Evolutionary conservation across 129 eudicot species (phyloP), one percentile per base, ranked within the genome.

Genomic region (Saposhnikovia divaricata): DNA sequence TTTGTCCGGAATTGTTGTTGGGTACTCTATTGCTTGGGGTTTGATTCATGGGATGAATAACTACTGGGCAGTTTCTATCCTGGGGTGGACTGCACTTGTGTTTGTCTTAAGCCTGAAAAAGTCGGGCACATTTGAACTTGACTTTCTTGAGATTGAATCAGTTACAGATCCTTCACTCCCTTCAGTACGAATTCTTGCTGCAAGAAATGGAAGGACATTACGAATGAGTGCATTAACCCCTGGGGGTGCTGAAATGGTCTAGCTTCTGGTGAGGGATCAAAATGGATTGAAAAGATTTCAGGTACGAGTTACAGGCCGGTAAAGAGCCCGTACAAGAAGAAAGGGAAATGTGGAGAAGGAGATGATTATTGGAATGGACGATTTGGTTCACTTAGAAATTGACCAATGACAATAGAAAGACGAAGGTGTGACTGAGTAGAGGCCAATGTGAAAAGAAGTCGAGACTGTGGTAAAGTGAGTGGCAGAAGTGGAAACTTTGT

Each of bases 21-120:
- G 98, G 34, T 95, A 95, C 82, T 89, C 94, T 31, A 86, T 95
- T 10, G 92, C 92, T 1, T 95, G 97, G 98, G 98, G 98, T 76
- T 83, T 95, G 90, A 92, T 95, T 43, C 96, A 95, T 59, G 98
- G 98, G 50, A 90, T 95, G 97, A 95, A 84, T 79, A 84, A 90
- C 84, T 95, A 90, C 66, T 95, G 98, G 98, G 97, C 97, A 1
- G 73, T 90, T 44, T 84, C 90, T 53, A 87, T 95, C 90, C 78
- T 92, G 87, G 96, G 94, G 21, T 95, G 99, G 96, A 86, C 82
- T 38, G 79, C 80, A 51, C 79, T 92, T 78, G 94, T 95, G 72
- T 92, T 92, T 79, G 61, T 90, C 1, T 53, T 86, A 72, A 95
- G 97, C 80, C 86, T 95, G 89, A 95, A 95, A 88, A 91, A 87